These are phyloP conservation scores for Elaeis oleifera DNA, from an alignment of 202 grass and related monocot genomes.

Conservation along the genomic window DNA sequence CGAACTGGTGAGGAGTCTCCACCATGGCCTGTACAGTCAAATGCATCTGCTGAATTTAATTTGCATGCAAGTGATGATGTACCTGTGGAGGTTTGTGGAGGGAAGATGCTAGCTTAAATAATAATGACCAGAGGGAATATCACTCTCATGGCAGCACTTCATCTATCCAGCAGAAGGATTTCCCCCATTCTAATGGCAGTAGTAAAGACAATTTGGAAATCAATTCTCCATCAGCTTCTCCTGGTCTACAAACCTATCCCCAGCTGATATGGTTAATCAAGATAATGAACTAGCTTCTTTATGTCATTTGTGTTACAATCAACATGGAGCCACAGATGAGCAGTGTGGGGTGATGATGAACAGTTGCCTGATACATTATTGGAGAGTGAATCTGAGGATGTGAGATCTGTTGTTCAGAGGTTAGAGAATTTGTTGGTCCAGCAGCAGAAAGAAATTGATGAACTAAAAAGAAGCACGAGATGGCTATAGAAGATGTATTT, in stretches of 20 bases:
- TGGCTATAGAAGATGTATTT: slow-evolving; percentile 34
- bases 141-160: neutral
- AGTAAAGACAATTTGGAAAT: neutral
- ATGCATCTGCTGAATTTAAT: slow-evolving; percentile 11
- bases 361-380: neutral
- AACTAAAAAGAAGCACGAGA: slow-evolving; percentile 34
- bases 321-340: slow-evolving; percentile 3
- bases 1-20: slow-evolving; percentile 27
- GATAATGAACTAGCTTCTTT: neutral
- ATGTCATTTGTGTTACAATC: neutral
- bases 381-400: neutral
- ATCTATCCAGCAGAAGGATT: neutral
- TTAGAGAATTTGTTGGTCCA: slow-evolving; percentile 31
- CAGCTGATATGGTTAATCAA: neutral
- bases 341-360: slow-evolving; percentile 2
- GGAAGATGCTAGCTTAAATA: neutral
- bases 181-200: neutral
- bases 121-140: slow-evolving; percentile 4
- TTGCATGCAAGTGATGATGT: slow-evolving; percentile 1
- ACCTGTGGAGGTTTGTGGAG: neutral
- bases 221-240: neutral
- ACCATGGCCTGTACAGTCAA: neutral
- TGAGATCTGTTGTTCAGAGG: slow-evolving; percentile 7
- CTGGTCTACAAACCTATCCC: neutral
- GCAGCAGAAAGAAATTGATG: slow-evolving; percentile 42